Percentiles rank a stretch among this genome's conserved stretches.
Conservation (phyloP, 345 rosid genomes). For the Brassica nigra region DNA sequence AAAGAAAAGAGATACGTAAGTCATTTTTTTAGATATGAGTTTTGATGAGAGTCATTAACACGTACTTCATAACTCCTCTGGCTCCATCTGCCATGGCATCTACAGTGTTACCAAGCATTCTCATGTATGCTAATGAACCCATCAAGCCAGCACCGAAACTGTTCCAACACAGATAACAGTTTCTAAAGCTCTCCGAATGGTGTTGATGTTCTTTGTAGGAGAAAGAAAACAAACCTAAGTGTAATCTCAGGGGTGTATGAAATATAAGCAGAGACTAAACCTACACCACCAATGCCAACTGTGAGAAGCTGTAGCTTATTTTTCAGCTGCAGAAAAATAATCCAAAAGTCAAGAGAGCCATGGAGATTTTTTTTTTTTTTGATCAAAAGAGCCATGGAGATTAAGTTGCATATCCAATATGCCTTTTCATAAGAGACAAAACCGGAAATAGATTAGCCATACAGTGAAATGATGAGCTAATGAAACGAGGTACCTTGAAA, state of each 20-base stretch:
- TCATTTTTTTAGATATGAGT: neutral
- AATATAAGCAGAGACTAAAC: constrained; percentile 80
- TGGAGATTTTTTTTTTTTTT: too few species aligned
- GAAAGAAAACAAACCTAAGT: constrained; percentile 62
- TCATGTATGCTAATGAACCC: constrained; percentile 76
- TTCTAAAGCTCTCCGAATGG: neutral
- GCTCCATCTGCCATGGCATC: constrained; percentile 92
- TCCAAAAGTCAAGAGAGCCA: constrained; percentile 17
- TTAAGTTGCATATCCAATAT: constrained; percentile 11
- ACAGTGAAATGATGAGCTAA: neutral
- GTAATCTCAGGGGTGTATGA: constrained; percentile 87
- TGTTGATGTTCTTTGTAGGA: neutral
- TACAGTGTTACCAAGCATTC: constrained; percentile 86
- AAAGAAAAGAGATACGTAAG: neutral
- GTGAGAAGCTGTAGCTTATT: constrained; percentile 71
- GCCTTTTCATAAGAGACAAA: neutral
- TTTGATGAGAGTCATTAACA: constrained; percentile 6
- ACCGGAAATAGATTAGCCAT: neutral
- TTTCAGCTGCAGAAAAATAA: constrained; percentile 64
- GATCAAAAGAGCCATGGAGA: constrained; percentile 7
- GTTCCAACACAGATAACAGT: constrained; percentile 12
- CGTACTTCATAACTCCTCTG: constrained; percentile 78
- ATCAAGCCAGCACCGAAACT: constrained; percentile 85
- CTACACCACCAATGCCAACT: constrained; percentile 76
- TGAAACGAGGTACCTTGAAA: constrained; percentile 51